Conservation (phyloP, 1,139 yeast species). For the Tardiomyces digboiensis region DNA sequence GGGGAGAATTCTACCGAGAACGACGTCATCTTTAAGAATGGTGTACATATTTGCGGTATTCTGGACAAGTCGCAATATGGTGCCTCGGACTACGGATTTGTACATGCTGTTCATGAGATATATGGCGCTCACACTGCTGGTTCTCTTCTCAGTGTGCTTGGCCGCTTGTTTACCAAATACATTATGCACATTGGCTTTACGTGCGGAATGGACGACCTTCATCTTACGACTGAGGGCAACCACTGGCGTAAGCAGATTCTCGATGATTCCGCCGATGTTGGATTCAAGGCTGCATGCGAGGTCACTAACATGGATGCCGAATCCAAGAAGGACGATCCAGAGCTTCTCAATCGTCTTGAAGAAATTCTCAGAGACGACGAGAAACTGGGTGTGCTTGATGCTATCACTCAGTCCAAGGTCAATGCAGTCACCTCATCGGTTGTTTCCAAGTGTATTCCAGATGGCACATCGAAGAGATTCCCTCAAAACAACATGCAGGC, state of each 20-base stretch:
- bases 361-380: conserved; percentile 92
- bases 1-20: conserved; percentile 76
- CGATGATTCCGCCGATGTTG: conserved; percentile 66
- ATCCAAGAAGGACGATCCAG: conserved; percentile 55
- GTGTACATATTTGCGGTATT: conserved; percentile 85
- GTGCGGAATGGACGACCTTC: conserved; percentile 99
- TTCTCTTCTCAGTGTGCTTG: conserved; percentile 78
- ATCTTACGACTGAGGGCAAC: conserved; percentile 88
- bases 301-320: conserved; percentile 70
- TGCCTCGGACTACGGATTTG: conserved; percentile 94
- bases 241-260: conserved; percentile 79
- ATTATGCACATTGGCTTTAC: conserved; percentile 91
- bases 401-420: conserved; percentile 90
- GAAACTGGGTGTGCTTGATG: conserved; percentile 91
- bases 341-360: conserved; percentile 78
- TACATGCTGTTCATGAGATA: conserved; percentile 92
- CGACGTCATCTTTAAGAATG: conserved; percentile 75
- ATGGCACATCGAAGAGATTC: conserved; percentile 89
- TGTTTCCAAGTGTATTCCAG: conserved; percentile 91
- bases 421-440: conserved; percentile 88
- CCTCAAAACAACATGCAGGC: conserved; percentile 98
- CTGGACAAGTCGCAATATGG: conserved; percentile 98
- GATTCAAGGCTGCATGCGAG: conserved; percentile 89
- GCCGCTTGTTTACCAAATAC: conserved; percentile 90
- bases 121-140: conserved; percentile 93